phyloP scores from a whole-genome alignment of 176 grass and related monocot species.

The Musa schizocarpa region DNA sequence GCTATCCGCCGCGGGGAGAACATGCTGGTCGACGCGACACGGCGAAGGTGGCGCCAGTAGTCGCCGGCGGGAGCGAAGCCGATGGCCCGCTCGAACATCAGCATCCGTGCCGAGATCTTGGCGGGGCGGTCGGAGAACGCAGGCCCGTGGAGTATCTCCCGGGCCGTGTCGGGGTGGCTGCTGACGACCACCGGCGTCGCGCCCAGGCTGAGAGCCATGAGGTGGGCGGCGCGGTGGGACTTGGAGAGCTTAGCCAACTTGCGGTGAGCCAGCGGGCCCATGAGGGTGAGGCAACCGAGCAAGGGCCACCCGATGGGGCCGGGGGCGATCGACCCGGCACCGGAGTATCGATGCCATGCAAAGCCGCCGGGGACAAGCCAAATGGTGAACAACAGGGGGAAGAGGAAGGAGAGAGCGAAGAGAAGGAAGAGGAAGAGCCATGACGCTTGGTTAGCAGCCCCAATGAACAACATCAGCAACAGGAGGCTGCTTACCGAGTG shows the following conservation, averaged over 20 bases:
- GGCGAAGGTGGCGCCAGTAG: conserved; percentile 39
- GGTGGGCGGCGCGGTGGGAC: conserved; percentile 8
- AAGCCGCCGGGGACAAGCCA: conserved; percentile 15
- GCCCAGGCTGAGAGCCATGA: conserved; percentile 36
- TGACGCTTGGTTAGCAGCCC: background rate
- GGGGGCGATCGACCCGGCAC: background rate
- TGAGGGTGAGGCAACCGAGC: conserved; percentile 14
- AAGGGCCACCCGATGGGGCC: conserved; percentile 32
- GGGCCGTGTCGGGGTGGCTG: conserved; percentile 29
- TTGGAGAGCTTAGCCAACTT: conserved; percentile 17
- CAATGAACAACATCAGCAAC: conserved; percentile 9
- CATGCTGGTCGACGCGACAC: conserved; percentile 13
- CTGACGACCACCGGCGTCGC: conserved; percentile 25
- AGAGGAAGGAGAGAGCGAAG: conserved; percentile 2
- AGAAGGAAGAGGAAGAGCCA: conserved; percentile 9
- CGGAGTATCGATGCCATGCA: background rate
- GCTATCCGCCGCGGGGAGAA: conserved; percentile 28
- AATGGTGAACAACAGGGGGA: background rate
- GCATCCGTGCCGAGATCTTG: conserved; percentile 15
- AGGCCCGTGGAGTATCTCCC: conserved; percentile 20
- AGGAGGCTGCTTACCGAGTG: conserved; percentile 6
- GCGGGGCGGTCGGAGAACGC: conserved; percentile 30
- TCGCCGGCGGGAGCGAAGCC: conserved; percentile 29
- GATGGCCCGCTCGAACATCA: conserved; percentile 39
- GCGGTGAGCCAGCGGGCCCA: conserved; percentile 29